These are phyloP conservation scores for Pythium aristosporum DNA, from an alignment of 352 stramenopile species.

Conservation along the genomic window DNA sequence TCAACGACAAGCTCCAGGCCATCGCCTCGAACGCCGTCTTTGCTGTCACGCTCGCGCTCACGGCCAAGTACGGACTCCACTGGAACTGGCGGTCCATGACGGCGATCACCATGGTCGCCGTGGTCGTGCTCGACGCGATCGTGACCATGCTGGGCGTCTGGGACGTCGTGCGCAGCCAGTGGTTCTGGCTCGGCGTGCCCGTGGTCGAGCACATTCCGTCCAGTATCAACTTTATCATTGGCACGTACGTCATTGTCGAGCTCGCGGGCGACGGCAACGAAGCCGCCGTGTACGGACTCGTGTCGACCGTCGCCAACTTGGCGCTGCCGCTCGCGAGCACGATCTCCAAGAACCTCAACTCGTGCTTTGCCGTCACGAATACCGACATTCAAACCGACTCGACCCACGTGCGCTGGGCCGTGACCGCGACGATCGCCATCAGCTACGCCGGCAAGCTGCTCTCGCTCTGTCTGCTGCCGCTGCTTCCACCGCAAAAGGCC, in stretches of 20 bases:
- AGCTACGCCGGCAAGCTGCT: slow-evolving; percentile 25
- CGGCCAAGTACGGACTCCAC: slow-evolving; percentile 28
- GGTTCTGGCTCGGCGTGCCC: slow-evolving; percentile 38
- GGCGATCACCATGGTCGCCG: slow-evolving; percentile 23
- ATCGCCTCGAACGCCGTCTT: slow-evolving; percentile 23
- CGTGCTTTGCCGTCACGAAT: slow-evolving; percentile 26
- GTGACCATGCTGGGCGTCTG: slow-evolving; percentile 33
- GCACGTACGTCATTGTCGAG: slow-evolving; percentile 23
- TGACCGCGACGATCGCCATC: slow-evolving; percentile 22
- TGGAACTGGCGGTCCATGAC: slow-evolving; percentile 41
- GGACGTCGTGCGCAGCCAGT: slow-evolving; percentile 39
- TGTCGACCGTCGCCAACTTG: slow-evolving; percentile 30
- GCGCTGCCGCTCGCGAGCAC: slow-evolving; percentile 23
- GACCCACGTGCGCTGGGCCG: slow-evolving; percentile 18
- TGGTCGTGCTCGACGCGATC: slow-evolving; percentile 31
- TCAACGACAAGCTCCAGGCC: slow-evolving; percentile 26
- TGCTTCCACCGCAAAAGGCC: slow-evolving; percentile 29
- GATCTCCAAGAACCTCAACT: slow-evolving; percentile 28
- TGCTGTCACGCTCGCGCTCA: slow-evolving; percentile 15
- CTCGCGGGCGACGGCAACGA: slow-evolving; percentile 26
- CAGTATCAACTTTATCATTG: slow-evolving; percentile 30
- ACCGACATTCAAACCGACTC: slow-evolving; percentile 27
- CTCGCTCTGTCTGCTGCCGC: slow-evolving; percentile 22
- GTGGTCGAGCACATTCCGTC: slow-evolving; percentile 30
- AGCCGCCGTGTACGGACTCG: slow-evolving; percentile 29